Evolutionary conservation across 129 eudicot species (phyloP).

Genomic region (Ambrosia trifida): DNA sequence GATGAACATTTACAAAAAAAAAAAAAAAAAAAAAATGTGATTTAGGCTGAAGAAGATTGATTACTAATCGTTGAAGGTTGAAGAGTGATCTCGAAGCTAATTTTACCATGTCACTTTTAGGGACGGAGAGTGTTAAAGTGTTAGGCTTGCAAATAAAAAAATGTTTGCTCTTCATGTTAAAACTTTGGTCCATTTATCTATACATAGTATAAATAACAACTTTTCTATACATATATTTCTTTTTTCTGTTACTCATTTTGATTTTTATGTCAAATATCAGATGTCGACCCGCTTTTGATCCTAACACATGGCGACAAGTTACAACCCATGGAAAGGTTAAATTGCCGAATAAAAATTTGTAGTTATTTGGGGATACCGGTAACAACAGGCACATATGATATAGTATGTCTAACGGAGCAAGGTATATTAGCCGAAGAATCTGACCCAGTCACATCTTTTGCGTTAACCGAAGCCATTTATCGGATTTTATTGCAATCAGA

Average conservation of each 20-base stretch:
- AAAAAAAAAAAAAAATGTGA: too few species aligned
- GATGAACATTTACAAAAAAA: too few species aligned
- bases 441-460: conserved; percentile 58
- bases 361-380: conserved; percentile 55
- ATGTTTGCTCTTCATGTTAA: not conserved
- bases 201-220: too few species aligned
- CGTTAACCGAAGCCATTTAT: conserved; percentile 61
- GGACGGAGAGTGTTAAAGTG: too few species aligned
- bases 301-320: conserved; percentile 72
- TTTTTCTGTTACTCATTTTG: not conserved
- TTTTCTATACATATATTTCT: not conserved
- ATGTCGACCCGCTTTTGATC: conserved; percentile 62
- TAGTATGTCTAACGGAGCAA: conserved; percentile 57
- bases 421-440: conserved; percentile 63
- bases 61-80: too few species aligned
- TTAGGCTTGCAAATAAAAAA: too few species aligned
- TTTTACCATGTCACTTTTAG: too few species aligned
- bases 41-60: too few species aligned
- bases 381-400: conserved; percentile 66
- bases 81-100: too few species aligned
- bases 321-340: conserved; percentile 51
- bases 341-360: conserved; percentile 56
- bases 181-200: not conserved
- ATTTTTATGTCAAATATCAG: conserved; percentile 31
- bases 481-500: conserved; percentile 53